phyloP scores from a whole-genome alignment of 2,329 filamentous ascomycete genomes.

The Tolypocladium sp. region DNA sequence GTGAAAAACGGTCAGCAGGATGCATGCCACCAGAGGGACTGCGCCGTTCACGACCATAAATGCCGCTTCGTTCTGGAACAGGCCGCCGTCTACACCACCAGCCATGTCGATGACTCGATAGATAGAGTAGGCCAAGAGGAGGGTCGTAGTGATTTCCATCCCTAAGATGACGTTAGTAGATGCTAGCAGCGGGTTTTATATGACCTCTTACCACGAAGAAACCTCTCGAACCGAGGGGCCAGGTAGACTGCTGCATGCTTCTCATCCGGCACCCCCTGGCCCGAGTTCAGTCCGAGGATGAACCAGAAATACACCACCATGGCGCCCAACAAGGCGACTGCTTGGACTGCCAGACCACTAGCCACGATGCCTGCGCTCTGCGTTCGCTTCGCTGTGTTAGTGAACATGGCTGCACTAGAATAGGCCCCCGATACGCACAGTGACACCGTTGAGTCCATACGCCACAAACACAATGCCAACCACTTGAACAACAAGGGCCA shows the following conservation, averaged over 20 bases:
- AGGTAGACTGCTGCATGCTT: conserved; percentile 30
- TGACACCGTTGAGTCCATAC: conserved; percentile 18
- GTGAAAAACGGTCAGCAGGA: conserved; percentile 25
- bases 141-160: conserved; percentile 23
- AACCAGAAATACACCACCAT: conserved; percentile 30
- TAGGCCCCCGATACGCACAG: conserved; percentile 20
- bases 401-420: not conserved
- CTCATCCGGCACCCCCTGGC: conserved; percentile 26
- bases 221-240: conserved; percentile 31
- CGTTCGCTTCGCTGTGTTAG: conserved; percentile 17
- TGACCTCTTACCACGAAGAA: conserved; percentile 29
- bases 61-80: conserved; percentile 28
- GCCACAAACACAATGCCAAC: conserved; percentile 31
- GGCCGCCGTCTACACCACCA: conserved; percentile 20
- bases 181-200: not conserved
- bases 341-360: conserved; percentile 35
- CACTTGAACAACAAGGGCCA: conserved; percentile 27
- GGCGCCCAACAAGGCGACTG: conserved; percentile 28
- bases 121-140: conserved; percentile 31
- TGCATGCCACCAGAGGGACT: conserved; percentile 26
- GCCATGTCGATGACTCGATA: conserved; percentile 30
- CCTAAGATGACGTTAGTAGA: conserved; percentile 14
- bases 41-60: conserved; percentile 30
- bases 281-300: conserved; percentile 25
- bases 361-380: conserved; percentile 30